phyloP scores from a whole-genome alignment of 768 basidiomycete species.

The Panus rudis region DNA sequence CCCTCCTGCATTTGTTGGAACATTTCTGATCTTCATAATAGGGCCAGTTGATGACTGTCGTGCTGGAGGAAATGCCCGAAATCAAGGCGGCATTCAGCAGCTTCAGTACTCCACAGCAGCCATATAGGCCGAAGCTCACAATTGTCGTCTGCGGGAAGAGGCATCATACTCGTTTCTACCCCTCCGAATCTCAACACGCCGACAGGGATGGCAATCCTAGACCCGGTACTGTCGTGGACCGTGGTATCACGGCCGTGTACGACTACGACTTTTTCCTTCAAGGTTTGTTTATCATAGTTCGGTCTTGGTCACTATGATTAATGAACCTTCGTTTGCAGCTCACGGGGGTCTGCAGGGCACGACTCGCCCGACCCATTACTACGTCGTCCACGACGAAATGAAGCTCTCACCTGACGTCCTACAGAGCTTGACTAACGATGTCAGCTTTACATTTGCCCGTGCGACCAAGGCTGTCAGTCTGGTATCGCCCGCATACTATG shows the following conservation, averaged over 20 bases:
- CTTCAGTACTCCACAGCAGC: slow-evolving; percentile 28
- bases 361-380: slow-evolving; percentile 49
- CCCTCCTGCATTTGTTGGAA: neutral
- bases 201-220: slow-evolving; percentile 43
- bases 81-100: slow-evolving; percentile 35
- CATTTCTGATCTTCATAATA: slow-evolving; percentile 11
- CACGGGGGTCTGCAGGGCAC: slow-evolving; percentile 42
- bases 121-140: slow-evolving; percentile 41
- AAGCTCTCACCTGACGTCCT: slow-evolving; percentile 41
- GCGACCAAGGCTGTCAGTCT: slow-evolving; percentile 49
- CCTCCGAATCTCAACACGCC: slow-evolving; percentile 35
- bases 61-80: slow-evolving; percentile 35
- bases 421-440: slow-evolving; percentile 47
- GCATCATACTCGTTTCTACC: slow-evolving; percentile 52
- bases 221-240: slow-evolving; percentile 49
- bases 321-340: slow-evolving; percentile 14
- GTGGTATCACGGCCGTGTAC: slow-evolving; percentile 47
- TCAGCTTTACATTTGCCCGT: slow-evolving; percentile 51
- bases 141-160: slow-evolving; percentile 53
- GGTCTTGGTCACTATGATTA: neutral
- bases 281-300: slow-evolving; percentile 21
- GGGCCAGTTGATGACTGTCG: slow-evolving; percentile 44
- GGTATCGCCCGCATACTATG: slow-evolving; percentile 39
- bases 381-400: slow-evolving; percentile 49
- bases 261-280: slow-evolving; percentile 52